Evolutionary conservation across 768 basidiomycete species (phyloP).

Genomic region (Collybia mongolica): DNA sequence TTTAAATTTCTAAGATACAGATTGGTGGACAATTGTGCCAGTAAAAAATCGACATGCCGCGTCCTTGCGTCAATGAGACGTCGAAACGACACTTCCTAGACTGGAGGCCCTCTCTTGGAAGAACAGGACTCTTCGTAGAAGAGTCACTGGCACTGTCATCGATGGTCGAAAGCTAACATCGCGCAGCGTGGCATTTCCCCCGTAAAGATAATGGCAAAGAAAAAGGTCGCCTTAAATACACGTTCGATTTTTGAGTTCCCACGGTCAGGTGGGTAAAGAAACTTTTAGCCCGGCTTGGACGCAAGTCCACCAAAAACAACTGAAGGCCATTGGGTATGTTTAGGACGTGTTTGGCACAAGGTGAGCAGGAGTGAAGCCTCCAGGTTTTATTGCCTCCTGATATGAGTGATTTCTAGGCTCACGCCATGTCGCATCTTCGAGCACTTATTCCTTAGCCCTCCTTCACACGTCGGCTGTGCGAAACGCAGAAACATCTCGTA

Average conservation of each 20-base stretch:
- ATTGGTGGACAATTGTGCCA: constrained; percentile 41
- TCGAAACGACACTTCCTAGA: constrained; percentile 66
- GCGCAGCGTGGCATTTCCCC: constrained; percentile 67
- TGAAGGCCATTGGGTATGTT: constrained; percentile 19
- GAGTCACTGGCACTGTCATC: constrained; percentile 67
- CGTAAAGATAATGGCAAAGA: constrained; percentile 25
- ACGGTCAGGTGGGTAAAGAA: constrained; percentile 30
- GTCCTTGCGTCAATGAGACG: constrained; percentile 38
- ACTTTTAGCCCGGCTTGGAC: neutral
- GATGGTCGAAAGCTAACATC: constrained; percentile 52
- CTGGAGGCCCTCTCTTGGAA: constrained; percentile 53
- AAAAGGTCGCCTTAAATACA: constrained; percentile 17
- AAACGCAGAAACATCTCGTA: constrained; percentile 28
- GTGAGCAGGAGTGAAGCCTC: constrained; percentile 14
- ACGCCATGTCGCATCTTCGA: constrained; percentile 38
- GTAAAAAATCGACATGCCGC: constrained; percentile 62
- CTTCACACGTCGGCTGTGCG: constrained; percentile 50
- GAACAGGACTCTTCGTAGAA: constrained; percentile 41
- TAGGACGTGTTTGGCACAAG: constrained; percentile 24
- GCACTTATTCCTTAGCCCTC: constrained; percentile 24
- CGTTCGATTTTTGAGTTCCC: constrained; percentile 32
- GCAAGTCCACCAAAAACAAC: neutral
- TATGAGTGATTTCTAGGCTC: constrained; percentile 22
- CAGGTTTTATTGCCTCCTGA: neutral
- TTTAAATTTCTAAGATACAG: no score